A percentile compares a stretch with the other conserved stretches of the same genome.
These are phyloP conservation scores for Cladosporium sp. DNA, from an alignment of 2,329 filamentous ascomycete genomes.

Conservation along the genomic window DNA sequence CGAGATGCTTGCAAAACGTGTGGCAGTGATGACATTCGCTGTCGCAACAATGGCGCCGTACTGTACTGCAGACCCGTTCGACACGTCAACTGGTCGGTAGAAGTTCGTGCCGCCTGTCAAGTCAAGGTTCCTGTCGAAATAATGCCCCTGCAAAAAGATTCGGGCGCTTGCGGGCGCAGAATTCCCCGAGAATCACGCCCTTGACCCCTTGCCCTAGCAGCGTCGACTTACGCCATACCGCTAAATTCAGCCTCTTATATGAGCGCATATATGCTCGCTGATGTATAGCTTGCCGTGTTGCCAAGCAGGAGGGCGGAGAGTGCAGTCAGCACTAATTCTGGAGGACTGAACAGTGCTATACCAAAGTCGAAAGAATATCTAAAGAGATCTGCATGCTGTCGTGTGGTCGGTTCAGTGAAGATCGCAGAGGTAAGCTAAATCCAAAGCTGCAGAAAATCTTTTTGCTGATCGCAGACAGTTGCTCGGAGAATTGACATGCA, in stretches of 20 bases:
- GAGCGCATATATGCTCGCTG: constrained; percentile 7
- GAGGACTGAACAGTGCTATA: not conserved
- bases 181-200: not conserved
- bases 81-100: not conserved
- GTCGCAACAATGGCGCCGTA: not conserved
- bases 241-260: not conserved
- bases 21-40: not conserved
- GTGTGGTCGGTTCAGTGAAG: not conserved
- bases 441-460: not conserved
- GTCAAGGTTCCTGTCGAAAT: not conserved
- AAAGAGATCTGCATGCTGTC: not conserved
- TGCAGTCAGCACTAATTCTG: not conserved
- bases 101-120: constrained; percentile 2
- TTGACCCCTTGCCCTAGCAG: not conserved
- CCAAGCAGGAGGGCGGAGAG: not conserved
- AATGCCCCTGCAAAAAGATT: not conserved
- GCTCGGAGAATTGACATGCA: not conserved
- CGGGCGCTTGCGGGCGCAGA: not conserved
- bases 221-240: not conserved
- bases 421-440: not conserved
- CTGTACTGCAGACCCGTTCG: not conserved
- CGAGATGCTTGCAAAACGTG: not conserved
- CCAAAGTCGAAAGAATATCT: not conserved
- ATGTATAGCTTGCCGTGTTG: not conserved
- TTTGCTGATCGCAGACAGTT: not conserved